Evolutionary conservation across 768 basidiomycete species (phyloP).

Genomic region (Mycena galopus): DNA sequence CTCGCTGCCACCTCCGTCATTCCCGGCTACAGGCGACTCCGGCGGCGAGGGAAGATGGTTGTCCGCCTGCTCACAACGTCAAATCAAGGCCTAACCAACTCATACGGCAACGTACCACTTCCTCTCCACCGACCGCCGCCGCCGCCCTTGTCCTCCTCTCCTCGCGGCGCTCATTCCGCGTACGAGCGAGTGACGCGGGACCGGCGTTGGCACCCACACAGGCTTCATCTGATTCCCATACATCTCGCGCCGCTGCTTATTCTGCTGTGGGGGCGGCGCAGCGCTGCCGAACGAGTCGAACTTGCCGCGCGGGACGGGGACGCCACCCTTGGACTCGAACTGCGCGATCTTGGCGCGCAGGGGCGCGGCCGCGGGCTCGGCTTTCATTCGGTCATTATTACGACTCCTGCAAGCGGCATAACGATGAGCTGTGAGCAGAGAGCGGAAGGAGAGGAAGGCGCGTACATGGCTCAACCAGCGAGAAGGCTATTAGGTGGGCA

Average conservation of each 20-base stretch:
- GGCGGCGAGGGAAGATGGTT: background rate
- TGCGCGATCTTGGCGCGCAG: slow-evolving; percentile 68
- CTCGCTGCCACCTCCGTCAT: background rate
- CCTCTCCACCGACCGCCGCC: background rate
- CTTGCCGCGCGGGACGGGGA: slow-evolving; percentile 58
- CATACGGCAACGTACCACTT: background rate
- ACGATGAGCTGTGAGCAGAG: background rate
- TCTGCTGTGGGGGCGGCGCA: slow-evolving; percentile 42
- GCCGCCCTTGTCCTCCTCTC: background rate
- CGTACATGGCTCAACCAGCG: background rate
- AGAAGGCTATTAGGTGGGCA: background rate
- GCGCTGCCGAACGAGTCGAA: slow-evolving; percentile 57
- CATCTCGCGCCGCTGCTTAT: slow-evolving; percentile 53
- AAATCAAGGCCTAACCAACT: background rate
- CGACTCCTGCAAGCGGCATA: background rate
- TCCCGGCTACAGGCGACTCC: slow-evolving; percentile 2
- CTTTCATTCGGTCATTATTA: background rate
- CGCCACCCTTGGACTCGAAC: slow-evolving; percentile 66
- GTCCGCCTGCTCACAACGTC: background rate
- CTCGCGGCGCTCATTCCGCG: background rate
- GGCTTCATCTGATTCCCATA: slow-evolving; percentile 62
- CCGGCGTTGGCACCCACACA: slow-evolving; percentile 30
- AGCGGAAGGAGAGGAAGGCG: background rate
- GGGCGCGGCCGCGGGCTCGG: slow-evolving; percentile 39
- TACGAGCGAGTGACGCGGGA: background rate